A percentile compares a stretch with the other conserved stretches of the same genome.
Evolutionary conservation across 139 green algal species (phyloP).

Genomic region (Chloropicon primus): DNA sequence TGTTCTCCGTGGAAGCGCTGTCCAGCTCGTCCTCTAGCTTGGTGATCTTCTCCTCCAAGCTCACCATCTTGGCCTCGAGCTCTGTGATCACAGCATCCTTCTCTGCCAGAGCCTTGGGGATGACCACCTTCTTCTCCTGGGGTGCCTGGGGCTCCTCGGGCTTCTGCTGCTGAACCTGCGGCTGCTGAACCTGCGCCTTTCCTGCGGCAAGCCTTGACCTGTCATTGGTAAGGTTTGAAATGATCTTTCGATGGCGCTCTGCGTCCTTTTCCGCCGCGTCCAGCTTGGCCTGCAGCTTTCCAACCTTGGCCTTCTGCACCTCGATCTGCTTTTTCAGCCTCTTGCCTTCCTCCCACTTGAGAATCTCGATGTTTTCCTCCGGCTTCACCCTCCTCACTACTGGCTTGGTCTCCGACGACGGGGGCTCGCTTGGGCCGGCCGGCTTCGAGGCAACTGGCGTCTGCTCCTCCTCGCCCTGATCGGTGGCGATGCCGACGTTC

Average conservation of each 20-base stretch:
- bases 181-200: background rate
- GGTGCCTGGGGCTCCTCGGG: slow-evolving; percentile 23
- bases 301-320: slow-evolving; percentile 20
- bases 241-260: slow-evolving; percentile 11
- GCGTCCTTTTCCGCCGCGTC: slow-evolving; percentile 24
- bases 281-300: slow-evolving; percentile 34
- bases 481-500: background rate
- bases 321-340: slow-evolving; percentile 49
- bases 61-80: background rate
- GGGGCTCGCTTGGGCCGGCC: no score
- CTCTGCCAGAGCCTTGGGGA: background rate
- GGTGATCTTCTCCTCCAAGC: slow-evolving; percentile 30
- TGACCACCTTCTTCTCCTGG: background rate
- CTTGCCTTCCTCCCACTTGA: slow-evolving; percentile 59
- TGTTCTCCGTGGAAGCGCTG: slow-evolving; percentile 20
- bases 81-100: background rate
- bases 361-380: background rate
- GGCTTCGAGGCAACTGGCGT: background rate
- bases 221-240: background rate
- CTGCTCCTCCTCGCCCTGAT: background rate
- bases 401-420: no score
- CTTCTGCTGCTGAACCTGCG: slow-evolving; percentile 24
- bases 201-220: slow-evolving; percentile 5
- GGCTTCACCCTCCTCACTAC: background rate
- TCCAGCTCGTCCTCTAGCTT: slow-evolving; percentile 14